Evolutionary conservation across 495 filamentous ascomycete genomes (phyloP).

Genomic region (Hypomontagnella monticulosa): DNA sequence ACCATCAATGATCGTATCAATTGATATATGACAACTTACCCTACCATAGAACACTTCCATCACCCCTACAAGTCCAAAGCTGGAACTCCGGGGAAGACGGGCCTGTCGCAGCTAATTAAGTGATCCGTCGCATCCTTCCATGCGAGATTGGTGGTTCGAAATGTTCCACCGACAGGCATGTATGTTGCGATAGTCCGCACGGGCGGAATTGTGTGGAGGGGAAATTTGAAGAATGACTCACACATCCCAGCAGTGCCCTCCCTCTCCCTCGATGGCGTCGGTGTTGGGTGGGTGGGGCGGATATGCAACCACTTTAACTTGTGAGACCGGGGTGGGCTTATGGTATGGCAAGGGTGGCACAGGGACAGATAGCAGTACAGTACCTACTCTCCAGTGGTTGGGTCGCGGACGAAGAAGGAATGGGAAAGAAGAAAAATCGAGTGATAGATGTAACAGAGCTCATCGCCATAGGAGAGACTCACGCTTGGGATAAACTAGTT

Average conservation of each 20-base stretch:
- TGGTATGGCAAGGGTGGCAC: neutral
- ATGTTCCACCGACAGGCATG: constrained; percentile 10
- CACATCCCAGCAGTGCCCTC: constrained; percentile 21
- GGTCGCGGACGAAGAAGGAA: neutral
- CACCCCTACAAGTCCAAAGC: neutral
- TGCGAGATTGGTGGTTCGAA: constrained; percentile 30
- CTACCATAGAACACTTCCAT: too few relatives aligned
- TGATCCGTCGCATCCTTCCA: constrained; percentile 13
- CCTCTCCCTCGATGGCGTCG: neutral
- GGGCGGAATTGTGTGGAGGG: constrained; percentile 3
- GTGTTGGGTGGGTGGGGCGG: constrained; percentile 12
- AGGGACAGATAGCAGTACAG: neutral
- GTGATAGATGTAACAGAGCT: too few relatives aligned
- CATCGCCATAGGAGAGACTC: too few relatives aligned
- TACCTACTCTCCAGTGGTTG: neutral
- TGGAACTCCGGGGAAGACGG: neutral
- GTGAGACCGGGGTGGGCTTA: constrained; percentile 3
- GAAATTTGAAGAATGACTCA: constrained; percentile 28
- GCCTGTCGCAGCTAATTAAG: neutral
- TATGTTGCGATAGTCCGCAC: constrained; percentile 9
- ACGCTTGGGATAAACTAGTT: too few relatives aligned
- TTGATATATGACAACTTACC: too few relatives aligned
- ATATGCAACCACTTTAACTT: constrained; percentile 39
- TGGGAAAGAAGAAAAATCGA: too few relatives aligned
- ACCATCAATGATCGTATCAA: too few relatives aligned